Evolutionary conservation across 306 rosid genomes (phyloP).

Genomic region (Hippophae gyantsensis): DNA sequence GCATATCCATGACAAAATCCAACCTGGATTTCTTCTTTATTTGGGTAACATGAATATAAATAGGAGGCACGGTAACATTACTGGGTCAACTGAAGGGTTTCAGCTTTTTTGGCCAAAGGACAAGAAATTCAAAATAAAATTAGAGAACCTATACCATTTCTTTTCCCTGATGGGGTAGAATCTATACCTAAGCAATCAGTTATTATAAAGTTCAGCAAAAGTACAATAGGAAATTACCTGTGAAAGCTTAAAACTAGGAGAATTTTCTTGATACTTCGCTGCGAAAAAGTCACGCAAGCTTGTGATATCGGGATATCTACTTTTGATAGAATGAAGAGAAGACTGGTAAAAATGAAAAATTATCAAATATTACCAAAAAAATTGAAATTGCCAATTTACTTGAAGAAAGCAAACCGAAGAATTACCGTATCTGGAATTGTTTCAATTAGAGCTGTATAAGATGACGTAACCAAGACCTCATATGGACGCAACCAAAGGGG

Average conservation of each 20-base stretch:
- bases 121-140: neutral
- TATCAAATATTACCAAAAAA: neutral
- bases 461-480: constrained; percentile 92
- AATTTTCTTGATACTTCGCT: constrained; percentile 85
- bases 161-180: neutral
- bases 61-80: neutral
- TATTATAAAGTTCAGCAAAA: neutral
- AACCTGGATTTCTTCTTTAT: neutral
- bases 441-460: constrained; percentile 94
- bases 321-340: constrained; percentile 92
- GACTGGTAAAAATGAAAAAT: constrained; percentile 46
- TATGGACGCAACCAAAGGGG: constrained; percentile 99
- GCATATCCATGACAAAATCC: neutral
- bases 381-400: constrained; percentile 17
- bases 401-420: constrained; percentile 13
- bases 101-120: neutral
- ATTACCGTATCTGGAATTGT: constrained; percentile 97
- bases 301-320: constrained; percentile 70
- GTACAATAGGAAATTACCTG: constrained; percentile 54
- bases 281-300: constrained; percentile 85
- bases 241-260: constrained; percentile 96
- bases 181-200: neutral
- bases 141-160: no score
- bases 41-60: neutral
- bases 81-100: neutral